Base-by-base conservation (phyloP, 805 yeast species). In the Wickerhamomyces bisporus region DNA sequence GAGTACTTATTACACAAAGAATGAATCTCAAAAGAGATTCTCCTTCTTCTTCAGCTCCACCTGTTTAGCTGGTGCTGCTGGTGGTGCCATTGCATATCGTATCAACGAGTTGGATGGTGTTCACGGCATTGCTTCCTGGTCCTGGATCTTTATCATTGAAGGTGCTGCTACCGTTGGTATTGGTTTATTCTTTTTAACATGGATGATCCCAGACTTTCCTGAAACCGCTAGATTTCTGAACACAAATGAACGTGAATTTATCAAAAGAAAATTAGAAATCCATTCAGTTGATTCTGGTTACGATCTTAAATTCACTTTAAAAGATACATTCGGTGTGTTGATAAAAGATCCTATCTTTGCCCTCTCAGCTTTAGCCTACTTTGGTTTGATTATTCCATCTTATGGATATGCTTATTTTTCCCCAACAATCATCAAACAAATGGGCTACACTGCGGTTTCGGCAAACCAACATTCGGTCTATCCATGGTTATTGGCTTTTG, bases 401-500 rank as follows among this genome's bases (percentile, higher is more conserved):
- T 64, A 63, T 39, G 68, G 68, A 31, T 55, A 63, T 40, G 65
- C 68, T 1, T 81, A 76, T 70, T 64, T 64, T 39, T 51, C 65
- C 19, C 69, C 69, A 41, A 61, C 64, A 24, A 64, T 64, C 39
- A 59, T 64, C 34, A 50, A 55, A n/a, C 59, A 61, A 34, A 54
- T 63, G 57, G 68, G 68, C 8, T 64, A 80, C 65, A 71, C 86
- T 3, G 79, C 86, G 3, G 81, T 78, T 50, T 66, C 73, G 39
- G 91, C 94, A 9, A 87, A 87, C 59, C 73, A 81, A 39, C 81
- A 80, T 62, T 82, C 95, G 0, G 85, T 87, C 34, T 88, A 86
- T 48, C 94, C 95, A 16, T 87, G 94, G 89, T 67, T 85, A 30
- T 64, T 71, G 21, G 85, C 95, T 0, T 82, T 86, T 53, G 87